Conservation (phyloP, 768 basidiomycete genomes). For the Ramaria rubella region DNA sequence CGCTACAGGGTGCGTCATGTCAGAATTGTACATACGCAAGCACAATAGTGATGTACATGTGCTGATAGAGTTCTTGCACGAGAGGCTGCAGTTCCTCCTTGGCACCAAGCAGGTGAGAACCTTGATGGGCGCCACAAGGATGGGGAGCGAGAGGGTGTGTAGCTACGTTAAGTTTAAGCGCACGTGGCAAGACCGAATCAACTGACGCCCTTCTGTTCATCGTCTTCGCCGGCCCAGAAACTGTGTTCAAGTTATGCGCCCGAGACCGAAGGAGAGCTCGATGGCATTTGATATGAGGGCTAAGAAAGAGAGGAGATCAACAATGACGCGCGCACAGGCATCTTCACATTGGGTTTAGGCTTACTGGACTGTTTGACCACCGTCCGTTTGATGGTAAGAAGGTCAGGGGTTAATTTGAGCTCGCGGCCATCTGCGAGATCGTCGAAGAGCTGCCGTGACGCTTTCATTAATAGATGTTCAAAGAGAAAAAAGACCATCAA, state of each 20-base stretch:
- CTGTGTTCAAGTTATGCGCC: too few relatives aligned
- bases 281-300: too few relatives aligned
- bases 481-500: conserved; percentile 5
- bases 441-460: conserved; percentile 44
- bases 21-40: background rate
- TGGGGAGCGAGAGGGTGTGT: conserved; percentile 84
- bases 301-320: too few relatives aligned
- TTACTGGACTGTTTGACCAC: conserved; percentile 79
- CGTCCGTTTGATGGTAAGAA: conserved; percentile 72
- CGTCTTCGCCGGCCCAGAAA: too few relatives aligned
- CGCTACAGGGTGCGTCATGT: too few relatives aligned
- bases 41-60: background rate
- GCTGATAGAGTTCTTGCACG: conserved; percentile 86
- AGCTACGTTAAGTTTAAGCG: conserved; percentile 10
- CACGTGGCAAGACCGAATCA: background rate
- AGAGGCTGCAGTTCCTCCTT: conserved; percentile 79
- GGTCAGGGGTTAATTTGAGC: conserved; percentile 64
- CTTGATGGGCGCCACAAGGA: conserved; percentile 90
- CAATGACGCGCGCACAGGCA: too few relatives aligned
- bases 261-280: too few relatives aligned
- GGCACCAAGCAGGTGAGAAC: conserved; percentile 86
- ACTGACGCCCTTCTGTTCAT: conserved; percentile 33
- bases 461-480: background rate
- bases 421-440: conserved; percentile 56
- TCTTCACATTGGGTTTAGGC: conserved; percentile 76